Conservation (phyloP, 2,329 filamentous ascomycete genomes). For the Trichoderma sp. region DNA sequence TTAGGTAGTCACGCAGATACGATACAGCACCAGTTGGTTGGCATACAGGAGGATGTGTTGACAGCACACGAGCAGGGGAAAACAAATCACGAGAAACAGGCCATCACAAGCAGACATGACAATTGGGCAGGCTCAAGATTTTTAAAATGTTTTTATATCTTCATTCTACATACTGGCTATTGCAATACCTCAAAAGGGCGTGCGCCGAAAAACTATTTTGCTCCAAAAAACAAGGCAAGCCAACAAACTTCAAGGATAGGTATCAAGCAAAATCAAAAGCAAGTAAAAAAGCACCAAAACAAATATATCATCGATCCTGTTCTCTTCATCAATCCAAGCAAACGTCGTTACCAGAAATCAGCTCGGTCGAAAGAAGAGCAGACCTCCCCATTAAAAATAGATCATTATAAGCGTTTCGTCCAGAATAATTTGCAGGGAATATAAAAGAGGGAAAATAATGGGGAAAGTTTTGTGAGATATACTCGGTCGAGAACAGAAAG, state of each 20-base stretch:
- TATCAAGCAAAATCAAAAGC: conserved; percentile 20
- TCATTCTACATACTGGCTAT: conserved; percentile 10
- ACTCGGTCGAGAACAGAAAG: background rate
- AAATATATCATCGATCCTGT: conserved; percentile 20
- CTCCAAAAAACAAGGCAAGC: conserved; percentile 14
- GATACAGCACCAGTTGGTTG: no score
- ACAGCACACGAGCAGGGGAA: background rate
- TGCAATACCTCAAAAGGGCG: background rate
- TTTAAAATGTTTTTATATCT: background rate
- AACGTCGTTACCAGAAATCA: conserved; percentile 26
- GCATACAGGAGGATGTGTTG: background rate
- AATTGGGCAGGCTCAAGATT: background rate
- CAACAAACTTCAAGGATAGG: conserved; percentile 12
- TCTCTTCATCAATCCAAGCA: conserved; percentile 27
- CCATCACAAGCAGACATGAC: background rate
- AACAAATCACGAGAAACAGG: background rate
- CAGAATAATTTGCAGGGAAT: conserved; percentile 15
- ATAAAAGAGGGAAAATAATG: background rate
- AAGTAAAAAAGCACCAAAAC: background rate
- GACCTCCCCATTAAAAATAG: conserved; percentile 28
- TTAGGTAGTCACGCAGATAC: no score
- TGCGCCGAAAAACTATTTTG: conserved; percentile 14
- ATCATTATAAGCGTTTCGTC: conserved; percentile 28
- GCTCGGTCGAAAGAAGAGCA: conserved; percentile 22
- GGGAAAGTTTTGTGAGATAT: conserved; percentile 17